phyloP scores from a whole-genome alignment of 2,329 filamentous ascomycete genomes.

The Domatiomyces globalis region DNA sequence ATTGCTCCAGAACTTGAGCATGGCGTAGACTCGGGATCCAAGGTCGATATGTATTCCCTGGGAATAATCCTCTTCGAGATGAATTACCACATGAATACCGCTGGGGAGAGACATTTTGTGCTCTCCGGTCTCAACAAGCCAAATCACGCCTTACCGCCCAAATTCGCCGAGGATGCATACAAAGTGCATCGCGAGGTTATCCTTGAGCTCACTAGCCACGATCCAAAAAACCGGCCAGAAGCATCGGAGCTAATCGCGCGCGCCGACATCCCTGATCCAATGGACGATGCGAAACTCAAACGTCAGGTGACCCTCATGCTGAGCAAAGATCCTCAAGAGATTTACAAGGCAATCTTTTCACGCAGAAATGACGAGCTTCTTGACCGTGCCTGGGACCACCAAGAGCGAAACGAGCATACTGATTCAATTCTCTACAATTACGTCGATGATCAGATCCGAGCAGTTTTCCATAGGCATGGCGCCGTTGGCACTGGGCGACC shows the following conservation, averaged over 20 bases:
- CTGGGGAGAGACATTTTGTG: conserved; percentile 50
- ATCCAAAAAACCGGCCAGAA: conserved; percentile 67
- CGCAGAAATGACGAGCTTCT: conserved; percentile 49
- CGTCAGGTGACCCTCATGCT: conserved; percentile 68
- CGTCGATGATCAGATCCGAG: conserved; percentile 58
- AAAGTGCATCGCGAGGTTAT: conserved; percentile 42
- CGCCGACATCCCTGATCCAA: conserved; percentile 74
- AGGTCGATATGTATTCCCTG: conserved; percentile 79
- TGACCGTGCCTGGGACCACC: conserved; percentile 14
- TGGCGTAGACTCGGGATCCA: conserved; percentile 28
- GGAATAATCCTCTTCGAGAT: conserved; percentile 99
- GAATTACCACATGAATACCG: conserved; percentile 52
- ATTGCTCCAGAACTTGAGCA: conserved; percentile 74
- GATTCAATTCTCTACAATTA: conserved; percentile 58
- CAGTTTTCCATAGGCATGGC: conserved; percentile 78
- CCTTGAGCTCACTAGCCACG: conserved; percentile 63
- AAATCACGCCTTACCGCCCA: conserved; percentile 52
- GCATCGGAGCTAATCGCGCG: conserved; percentile 70
- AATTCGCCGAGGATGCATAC: conserved; percentile 41
- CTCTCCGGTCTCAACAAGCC: conserved; percentile 44
- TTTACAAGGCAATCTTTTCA: conserved; percentile 75
- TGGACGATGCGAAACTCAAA: conserved; percentile 82
- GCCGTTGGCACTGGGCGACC: conserved; percentile 67
- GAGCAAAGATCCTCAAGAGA: conserved; percentile 73
- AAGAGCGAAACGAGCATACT: conserved; percentile 11